Conservation (phyloP, 768 basidiomycete genomes). For the Termitomyces sp. region DNA sequence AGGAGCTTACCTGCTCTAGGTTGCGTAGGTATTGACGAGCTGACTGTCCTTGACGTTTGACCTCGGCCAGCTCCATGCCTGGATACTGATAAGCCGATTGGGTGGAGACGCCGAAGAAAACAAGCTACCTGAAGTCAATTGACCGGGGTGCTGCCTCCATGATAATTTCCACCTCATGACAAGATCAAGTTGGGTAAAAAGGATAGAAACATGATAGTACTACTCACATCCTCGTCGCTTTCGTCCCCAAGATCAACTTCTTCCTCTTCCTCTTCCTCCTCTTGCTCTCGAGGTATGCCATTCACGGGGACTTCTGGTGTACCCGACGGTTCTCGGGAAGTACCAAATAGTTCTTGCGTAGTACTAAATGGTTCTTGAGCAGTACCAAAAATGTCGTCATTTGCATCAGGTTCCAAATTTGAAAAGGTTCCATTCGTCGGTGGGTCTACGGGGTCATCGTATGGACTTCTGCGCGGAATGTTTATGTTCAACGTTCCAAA, state of each 20-base stretch:
- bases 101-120: neutral
- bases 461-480: conserved; percentile 20
- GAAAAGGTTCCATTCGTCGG: conserved; percentile 43
- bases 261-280: conserved; percentile 19
- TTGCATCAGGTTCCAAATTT: conserved; percentile 41
- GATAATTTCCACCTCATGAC: conserved; percentile 84
- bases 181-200: neutral
- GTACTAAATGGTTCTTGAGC: too few relatives aligned
- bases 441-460: conserved; percentile 35
- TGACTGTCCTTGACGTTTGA: conserved; percentile 23
- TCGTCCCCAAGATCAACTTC: conserved; percentile 32
- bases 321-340: conserved; percentile 14
- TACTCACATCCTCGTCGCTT: conserved; percentile 38
- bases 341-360: too few relatives aligned
- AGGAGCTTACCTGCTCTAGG: conserved; percentile 25
- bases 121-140: conserved; percentile 63
- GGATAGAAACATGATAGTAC: neutral
- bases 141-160: conserved; percentile 74
- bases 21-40: conserved; percentile 24
- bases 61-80: conserved; percentile 32
- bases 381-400: conserved; percentile 14
- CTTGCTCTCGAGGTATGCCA: conserved; percentile 16
- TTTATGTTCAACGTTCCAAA: conserved; percentile 10
- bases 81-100: neutral
- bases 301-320: conserved; percentile 25